These are phyloP conservation scores for Colletotrichum musae DNA, from an alignment of 2,329 filamentous ascomycete genomes.

Conservation along the genomic window DNA sequence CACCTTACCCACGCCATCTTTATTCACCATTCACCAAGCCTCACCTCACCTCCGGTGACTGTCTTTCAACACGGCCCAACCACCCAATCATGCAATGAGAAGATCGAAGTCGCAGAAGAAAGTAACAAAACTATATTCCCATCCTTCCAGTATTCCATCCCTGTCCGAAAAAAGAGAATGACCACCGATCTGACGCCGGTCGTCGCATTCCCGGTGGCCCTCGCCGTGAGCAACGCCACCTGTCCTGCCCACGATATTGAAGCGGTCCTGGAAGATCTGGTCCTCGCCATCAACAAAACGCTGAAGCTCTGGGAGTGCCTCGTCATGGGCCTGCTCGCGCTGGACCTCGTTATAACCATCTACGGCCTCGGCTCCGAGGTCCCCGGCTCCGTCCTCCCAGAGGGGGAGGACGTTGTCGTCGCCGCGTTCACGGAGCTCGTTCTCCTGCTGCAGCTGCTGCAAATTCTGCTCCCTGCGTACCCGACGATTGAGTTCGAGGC, in stretches of 20 bases:
- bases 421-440: constrained; percentile 27
- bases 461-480: constrained; percentile 12
- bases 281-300: neutral
- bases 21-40: too few species aligned
- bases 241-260: too few species aligned
- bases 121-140: too few species aligned
- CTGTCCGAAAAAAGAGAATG: too few species aligned
- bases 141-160: too few species aligned
- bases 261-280: neutral
- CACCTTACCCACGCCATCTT: too few species aligned
- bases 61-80: too few species aligned
- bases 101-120: too few species aligned
- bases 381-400: constrained; percentile 4
- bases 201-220: too few species aligned
- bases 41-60: too few species aligned
- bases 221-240: neutral
- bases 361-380: constrained; percentile 23
- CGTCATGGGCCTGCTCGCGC: neutral
- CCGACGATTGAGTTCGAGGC: neutral
- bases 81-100: too few species aligned
- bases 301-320: constrained; percentile 22
- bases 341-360: constrained; percentile 21
- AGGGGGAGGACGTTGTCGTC: neutral
- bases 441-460: constrained; percentile 20
- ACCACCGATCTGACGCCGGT: too few species aligned